These are phyloP conservation scores for Aleurites moluccanus DNA, from an alignment of 441 rosid genomes.

Conservation along the genomic window DNA sequence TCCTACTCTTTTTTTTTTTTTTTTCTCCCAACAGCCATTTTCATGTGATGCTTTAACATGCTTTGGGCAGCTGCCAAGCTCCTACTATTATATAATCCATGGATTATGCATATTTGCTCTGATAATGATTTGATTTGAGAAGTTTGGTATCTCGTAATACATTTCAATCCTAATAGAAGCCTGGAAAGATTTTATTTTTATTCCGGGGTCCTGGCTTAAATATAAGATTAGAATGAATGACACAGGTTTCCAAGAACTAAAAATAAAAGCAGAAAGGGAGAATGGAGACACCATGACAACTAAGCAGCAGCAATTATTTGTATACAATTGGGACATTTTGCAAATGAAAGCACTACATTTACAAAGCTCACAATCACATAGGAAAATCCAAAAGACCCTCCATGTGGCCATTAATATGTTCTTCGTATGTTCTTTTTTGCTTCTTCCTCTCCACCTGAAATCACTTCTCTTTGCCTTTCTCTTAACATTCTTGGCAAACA, in stretches of 20 bases:
- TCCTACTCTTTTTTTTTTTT: too few relatives aligned
- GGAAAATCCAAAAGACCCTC: conserved; percentile 15
- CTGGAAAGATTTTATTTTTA: not conserved
- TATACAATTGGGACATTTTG: conserved; percentile 1
- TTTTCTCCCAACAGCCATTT: not conserved
- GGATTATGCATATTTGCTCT: not conserved
- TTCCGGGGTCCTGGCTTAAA: not conserved
- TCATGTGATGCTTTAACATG: not conserved
- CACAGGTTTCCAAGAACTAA: not conserved
- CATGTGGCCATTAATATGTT: conserved; percentile 1
- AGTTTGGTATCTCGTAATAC: not conserved
- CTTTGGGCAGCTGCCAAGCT: too few relatives aligned
- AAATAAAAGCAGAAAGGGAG: not conserved
- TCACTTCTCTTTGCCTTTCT: not conserved
- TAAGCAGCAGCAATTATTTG: not conserved
- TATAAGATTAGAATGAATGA: not conserved
- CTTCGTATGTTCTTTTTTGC: not conserved
- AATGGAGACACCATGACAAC: conserved; percentile 5
- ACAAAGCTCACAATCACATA: conserved; percentile 11
- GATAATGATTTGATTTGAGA: not conserved
- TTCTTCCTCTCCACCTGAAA: not conserved
- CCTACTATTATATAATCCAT: too few relatives aligned
- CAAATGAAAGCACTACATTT: conserved; percentile 11
- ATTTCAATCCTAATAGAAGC: not conserved
- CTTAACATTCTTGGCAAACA: conserved; percentile 10